Conservation (phyloP, 75 land plant genomes). For the Cupressus sempervirens region DNA sequence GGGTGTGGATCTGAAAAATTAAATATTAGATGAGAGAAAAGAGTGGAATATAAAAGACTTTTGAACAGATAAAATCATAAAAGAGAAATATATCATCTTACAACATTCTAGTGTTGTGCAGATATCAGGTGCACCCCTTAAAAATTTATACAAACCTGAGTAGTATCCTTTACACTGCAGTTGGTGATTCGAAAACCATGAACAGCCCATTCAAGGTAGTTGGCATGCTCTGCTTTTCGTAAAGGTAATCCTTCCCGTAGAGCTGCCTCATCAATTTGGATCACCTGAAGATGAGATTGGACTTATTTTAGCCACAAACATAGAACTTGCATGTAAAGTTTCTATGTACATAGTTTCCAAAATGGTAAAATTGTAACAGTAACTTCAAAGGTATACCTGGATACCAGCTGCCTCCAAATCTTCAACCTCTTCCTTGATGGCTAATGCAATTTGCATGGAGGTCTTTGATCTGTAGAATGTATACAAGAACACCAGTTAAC, state of each 20-base stretch:
- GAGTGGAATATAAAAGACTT: neutral
- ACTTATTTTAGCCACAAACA: too few species aligned
- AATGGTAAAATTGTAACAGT: neutral
- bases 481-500: neutral
- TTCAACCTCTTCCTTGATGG: constrained; percentile 58
- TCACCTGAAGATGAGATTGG: constrained; percentile 21
- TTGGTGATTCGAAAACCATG: constrained; percentile 41
- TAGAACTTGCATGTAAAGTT: neutral
- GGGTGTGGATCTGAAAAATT: constrained; percentile 32
- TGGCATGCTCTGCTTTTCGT: constrained; percentile 31
- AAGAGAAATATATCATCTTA: neutral
- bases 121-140: neutral
- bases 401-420: constrained; percentile 44
- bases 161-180: constrained; percentile 40
- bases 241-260: constrained; percentile 36
- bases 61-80: neutral
- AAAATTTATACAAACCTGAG: constrained; percentile 20
- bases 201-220: constrained; percentile 38
- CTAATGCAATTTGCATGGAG: constrained; percentile 43
- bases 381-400: constrained; percentile 3
- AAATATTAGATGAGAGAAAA: neutral
- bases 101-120: neutral
- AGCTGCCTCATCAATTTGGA: constrained; percentile 47
- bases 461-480: constrained; percentile 26
- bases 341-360: neutral